Percentiles rank a stretch among this genome's conserved stretches.
Evolutionary conservation across 2,329 filamentous ascomycete genomes (phyloP).

Genomic region (Diaporthe amygdali): DNA sequence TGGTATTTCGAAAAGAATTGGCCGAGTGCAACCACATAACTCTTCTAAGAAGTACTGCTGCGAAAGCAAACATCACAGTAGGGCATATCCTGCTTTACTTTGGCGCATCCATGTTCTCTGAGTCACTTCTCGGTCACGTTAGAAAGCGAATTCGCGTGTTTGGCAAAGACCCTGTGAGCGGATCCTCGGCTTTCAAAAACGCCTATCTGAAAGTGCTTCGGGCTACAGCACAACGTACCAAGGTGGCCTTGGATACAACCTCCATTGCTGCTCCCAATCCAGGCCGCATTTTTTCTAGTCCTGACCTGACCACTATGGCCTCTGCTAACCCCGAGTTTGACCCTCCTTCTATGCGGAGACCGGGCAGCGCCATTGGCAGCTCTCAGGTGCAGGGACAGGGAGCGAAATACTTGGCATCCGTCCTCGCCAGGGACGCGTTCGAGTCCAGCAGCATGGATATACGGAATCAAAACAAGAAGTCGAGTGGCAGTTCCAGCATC

Average conservation of each 20-base stretch:
- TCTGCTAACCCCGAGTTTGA: slow-evolving; percentile 21
- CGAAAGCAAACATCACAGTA: slow-evolving; percentile 7
- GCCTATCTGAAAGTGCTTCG: slow-evolving; percentile 5
- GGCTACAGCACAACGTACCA: neutral
- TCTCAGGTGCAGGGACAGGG: neutral
- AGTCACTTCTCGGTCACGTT: slow-evolving; percentile 2
- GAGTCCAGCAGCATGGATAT: neutral
- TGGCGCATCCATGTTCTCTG: slow-evolving; percentile 14
- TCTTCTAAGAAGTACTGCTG: slow-evolving; percentile 1
- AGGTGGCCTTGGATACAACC: slow-evolving; percentile 4
- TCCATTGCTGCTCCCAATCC: neutral
- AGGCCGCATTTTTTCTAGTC: neutral
- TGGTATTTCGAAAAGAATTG: slow-evolving; percentile 12
- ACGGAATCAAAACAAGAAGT: neutral
- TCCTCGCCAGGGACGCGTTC: neutral
- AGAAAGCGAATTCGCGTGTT: slow-evolving; percentile 20
- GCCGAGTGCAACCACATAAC: slow-evolving; percentile 11
- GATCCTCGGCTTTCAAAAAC: neutral
- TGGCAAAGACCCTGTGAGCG: neutral
- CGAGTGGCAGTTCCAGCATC: neutral
- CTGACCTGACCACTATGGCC: slow-evolving; percentile 10
- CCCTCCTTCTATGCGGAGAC: neutral
- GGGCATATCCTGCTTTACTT: slow-evolving; percentile 11
- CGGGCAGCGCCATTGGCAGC: neutral
- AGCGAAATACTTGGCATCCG: neutral